Percentiles rank a stretch among this genome's conserved stretches.
These are phyloP conservation scores for Pinus albicaulis DNA, from an alignment of 75 land plant species.

Conservation along the genomic window DNA sequence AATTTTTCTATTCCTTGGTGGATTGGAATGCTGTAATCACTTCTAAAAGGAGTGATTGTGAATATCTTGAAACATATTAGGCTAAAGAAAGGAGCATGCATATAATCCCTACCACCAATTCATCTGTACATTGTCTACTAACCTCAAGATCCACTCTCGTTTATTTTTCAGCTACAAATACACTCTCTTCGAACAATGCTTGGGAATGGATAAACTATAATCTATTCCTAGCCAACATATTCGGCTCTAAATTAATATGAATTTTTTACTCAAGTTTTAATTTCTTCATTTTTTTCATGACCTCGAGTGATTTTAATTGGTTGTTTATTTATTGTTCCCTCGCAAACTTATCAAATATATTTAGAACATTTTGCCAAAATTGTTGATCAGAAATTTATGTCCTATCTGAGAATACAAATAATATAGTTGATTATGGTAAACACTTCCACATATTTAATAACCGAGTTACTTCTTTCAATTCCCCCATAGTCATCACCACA, in stretches of 20 bases:
- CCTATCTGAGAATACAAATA: not conserved
- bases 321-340: constrained; percentile 13
- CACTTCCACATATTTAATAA: not conserved
- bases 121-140: constrained; percentile 28
- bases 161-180: constrained; percentile 16
- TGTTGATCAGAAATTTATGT: not conserved
- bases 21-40: constrained; percentile 22
- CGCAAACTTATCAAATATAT: not conserved
- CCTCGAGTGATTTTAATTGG: constrained; percentile 16
- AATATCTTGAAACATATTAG: constrained; percentile 23
- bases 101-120: constrained; percentile 30
- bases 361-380: not conserved
- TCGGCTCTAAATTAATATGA: constrained; percentile 22
- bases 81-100: constrained; percentile 27
- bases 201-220: constrained; percentile 17
- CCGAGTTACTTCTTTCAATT: not conserved
- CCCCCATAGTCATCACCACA: not conserved
- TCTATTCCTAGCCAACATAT: constrained; percentile 22
- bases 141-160: constrained; percentile 12
- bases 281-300: constrained; percentile 14
- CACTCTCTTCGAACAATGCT: constrained; percentile 24
- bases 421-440: not conserved
- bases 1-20: no score
- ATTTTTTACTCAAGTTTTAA: constrained; percentile 23
- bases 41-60: constrained; percentile 16